Evolutionary conservation across 179 eudicot genomes (phyloP).

Genomic region (Patellifolia procumbens): DNA sequence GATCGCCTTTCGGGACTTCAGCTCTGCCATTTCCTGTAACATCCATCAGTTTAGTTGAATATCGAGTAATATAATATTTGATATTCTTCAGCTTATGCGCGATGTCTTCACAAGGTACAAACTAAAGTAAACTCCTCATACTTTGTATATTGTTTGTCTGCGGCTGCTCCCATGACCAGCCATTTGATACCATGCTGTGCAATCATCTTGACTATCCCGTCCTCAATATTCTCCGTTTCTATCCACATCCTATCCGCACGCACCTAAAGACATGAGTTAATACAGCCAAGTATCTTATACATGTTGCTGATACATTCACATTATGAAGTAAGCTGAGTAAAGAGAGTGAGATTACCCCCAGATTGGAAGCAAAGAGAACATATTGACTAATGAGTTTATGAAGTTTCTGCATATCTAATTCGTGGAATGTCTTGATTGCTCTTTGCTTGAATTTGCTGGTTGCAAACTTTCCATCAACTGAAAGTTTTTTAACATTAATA

Average conservation of each 20-base stretch:
- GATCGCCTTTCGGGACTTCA: slow-evolving; percentile 39
- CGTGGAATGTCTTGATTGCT: slow-evolving; percentile 35
- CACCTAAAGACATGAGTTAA: slow-evolving; percentile 23
- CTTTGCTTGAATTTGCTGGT: slow-evolving; percentile 48
- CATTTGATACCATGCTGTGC: slow-evolving; percentile 39
- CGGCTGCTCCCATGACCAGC: slow-evolving; percentile 51
- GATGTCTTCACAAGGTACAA: slow-evolving; percentile 1
- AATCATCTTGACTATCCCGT: slow-evolving; percentile 38
- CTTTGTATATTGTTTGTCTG: slow-evolving; percentile 38
- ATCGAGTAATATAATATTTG: neutral
- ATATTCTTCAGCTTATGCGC: neutral
- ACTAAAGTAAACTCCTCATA: slow-evolving; percentile 20
- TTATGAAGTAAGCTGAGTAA: neutral
- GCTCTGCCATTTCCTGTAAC: slow-evolving; percentile 33
- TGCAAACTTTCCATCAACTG: slow-evolving; percentile 53
- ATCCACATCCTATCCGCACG: slow-evolving; percentile 45
- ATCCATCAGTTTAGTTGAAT: slow-evolving; percentile 13
- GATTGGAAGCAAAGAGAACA: slow-evolving; percentile 25
- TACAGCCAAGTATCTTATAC: neutral
- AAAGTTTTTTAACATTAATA: slow-evolving; percentile 2
- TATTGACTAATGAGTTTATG: slow-evolving; percentile 41
- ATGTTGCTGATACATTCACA: neutral
- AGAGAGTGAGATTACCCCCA: slow-evolving; percentile 28
- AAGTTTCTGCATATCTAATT: slow-evolving; percentile 35
- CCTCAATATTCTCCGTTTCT: slow-evolving; percentile 40